phyloP scores from a whole-genome alignment of 2,329 filamentous ascomycete genomes.

The Westerdykella sp. region DNA sequence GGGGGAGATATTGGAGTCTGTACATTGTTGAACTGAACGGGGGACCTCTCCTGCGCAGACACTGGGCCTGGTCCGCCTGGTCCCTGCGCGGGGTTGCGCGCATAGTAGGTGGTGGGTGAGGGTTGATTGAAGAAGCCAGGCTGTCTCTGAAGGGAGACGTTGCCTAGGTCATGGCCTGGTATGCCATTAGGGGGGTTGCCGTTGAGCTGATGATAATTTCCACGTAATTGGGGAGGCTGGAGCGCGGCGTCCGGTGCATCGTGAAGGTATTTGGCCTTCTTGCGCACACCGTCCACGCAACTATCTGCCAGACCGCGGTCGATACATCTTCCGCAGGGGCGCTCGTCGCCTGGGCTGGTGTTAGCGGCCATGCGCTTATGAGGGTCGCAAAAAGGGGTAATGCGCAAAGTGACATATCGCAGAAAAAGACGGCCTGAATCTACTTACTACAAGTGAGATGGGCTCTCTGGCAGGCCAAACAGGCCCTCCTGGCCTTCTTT shows the following conservation, averaged over 20 bases:
- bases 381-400: background rate
- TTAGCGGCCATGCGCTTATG: slow-evolving; percentile 4
- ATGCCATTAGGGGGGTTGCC: slow-evolving; percentile 39
- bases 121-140: slow-evolving; percentile 42
- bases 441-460: slow-evolving; percentile 96
- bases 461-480: slow-evolving; percentile 92
- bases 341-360: slow-evolving; percentile 69
- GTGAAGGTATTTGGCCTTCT: slow-evolving; percentile 98
- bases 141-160: slow-evolving; percentile 25
- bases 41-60: slow-evolving; percentile 40
- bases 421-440: background rate
- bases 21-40: slow-evolving; percentile 55
- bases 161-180: slow-evolving; percentile 20
- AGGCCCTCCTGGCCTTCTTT: slow-evolving; percentile 94
- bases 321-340: slow-evolving; percentile 88
- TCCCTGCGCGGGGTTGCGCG: slow-evolving; percentile 38
- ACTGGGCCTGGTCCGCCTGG: slow-evolving; percentile 40
- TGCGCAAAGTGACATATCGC: background rate
- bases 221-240: slow-evolving; percentile 70
- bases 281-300: slow-evolving; percentile 93
- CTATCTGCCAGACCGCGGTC: slow-evolving; percentile 85
- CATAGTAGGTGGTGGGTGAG: slow-evolving; percentile 36
- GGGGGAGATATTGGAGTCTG: slow-evolving; percentile 72
- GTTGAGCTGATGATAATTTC: slow-evolving; percentile 56
- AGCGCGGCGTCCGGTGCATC: slow-evolving; percentile 88